A percentile compares a stretch with the other conserved stretches of the same genome.
Evolutionary conservation across 176 grass and related monocot species (phyloP).

Genomic region (Puya raimondii): DNA sequence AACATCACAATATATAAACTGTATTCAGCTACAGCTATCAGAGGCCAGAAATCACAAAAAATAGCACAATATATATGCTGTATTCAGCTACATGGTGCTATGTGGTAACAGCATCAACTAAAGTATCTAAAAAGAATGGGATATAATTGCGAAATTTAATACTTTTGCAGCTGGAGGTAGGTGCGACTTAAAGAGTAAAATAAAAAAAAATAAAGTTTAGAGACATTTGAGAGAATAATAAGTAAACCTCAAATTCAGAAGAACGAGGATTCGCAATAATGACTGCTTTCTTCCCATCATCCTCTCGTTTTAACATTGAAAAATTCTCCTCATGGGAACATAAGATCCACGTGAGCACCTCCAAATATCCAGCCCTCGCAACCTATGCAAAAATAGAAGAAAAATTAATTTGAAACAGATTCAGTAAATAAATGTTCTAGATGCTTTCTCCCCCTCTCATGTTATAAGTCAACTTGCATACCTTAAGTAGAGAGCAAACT

Average conservation of each 20-base stretch:
- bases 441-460: background rate
- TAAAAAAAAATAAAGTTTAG: background rate
- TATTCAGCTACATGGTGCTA: no score
- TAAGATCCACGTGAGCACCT: constrained; percentile 88
- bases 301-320: constrained; percentile 62
- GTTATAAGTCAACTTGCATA: background rate
- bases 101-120: no score
- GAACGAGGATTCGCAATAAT: constrained; percentile 82
- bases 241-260: constrained; percentile 86
- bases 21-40: no score
- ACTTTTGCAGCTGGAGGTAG: background rate
- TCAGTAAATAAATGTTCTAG: background rate
- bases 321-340: constrained; percentile 92
- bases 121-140: no score
- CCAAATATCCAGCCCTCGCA: constrained; percentile 93
- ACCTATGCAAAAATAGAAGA: constrained; percentile 38
- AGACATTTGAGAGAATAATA: background rate
- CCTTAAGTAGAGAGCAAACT: background rate
- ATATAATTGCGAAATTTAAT: background rate
- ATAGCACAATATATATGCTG: no score
- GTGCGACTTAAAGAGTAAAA: background rate
- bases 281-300: constrained; percentile 82
- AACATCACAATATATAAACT: no score
- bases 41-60: no score
- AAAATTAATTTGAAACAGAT: background rate